phyloP scores from a whole-genome alignment of 441 rosid genomes.

The Sinapis alba region DNA sequence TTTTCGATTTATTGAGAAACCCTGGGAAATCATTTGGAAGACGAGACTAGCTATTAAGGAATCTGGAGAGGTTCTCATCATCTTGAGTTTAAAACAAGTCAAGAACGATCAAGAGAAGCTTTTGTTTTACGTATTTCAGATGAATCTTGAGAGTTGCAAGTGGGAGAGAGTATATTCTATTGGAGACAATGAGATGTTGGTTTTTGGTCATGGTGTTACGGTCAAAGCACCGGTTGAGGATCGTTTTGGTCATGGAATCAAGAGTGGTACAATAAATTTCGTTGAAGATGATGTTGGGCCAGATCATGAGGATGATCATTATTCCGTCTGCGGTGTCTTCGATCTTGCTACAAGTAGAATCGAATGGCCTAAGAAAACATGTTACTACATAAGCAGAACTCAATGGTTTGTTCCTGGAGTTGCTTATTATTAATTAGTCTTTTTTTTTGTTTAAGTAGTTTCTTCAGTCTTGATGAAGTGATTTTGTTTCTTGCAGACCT shows the following conservation, averaged over 20 bases:
- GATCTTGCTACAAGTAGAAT: constrained; percentile 2
- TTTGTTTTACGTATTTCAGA: constrained; percentile 18
- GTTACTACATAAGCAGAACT: neutral
- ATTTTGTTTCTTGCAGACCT: neutral
- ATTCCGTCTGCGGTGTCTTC: constrained; percentile 7
- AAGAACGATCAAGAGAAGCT: neutral
- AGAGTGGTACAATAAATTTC: neutral
- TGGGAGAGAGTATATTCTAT: constrained; percentile 28
- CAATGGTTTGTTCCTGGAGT: neutral
- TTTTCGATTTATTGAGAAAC: neutral
- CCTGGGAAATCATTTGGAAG: constrained; percentile 15
- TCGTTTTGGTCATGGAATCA: constrained; percentile 8
- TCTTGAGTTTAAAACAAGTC: constrained; percentile 6
- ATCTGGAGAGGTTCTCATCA: constrained; percentile 20
- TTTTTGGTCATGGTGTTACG: constrained; percentile 22
- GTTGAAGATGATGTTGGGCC: constrained; percentile 11
- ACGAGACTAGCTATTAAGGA: constrained; percentile 4
- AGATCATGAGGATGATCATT: neutral
- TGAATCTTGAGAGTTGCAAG: constrained; percentile 20
- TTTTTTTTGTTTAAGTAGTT: neutral
- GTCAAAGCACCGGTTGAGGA: neutral
- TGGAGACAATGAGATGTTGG: constrained; percentile 26
- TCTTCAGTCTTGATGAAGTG: neutral
- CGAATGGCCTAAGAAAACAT: neutral
- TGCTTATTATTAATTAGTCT: neutral